Evolutionary conservation across 192 early-diverging fungal species (phyloP).

Genomic region (Dissophora globulifera): DNA sequence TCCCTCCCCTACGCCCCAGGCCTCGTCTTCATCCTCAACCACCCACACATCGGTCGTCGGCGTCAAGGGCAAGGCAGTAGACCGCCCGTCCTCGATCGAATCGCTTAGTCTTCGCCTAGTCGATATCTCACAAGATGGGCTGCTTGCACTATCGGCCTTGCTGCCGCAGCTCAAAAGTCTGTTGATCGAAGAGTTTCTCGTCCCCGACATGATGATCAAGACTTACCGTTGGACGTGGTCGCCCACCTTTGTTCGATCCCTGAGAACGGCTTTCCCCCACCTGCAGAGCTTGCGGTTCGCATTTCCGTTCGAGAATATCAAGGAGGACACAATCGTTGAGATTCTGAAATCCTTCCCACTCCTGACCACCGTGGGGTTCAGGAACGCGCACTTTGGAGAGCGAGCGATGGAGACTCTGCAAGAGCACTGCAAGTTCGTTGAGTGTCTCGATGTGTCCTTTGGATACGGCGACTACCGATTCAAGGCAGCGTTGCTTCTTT

Average conservation of each 20-base stretch:
- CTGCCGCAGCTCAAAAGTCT: conserved; percentile 19
- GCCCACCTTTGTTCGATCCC: conserved; percentile 19
- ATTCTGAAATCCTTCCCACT: conserved; percentile 36
- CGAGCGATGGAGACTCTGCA: conserved; percentile 31
- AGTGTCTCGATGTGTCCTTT: conserved; percentile 36
- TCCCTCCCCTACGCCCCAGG: neutral
- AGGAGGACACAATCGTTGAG: conserved; percentile 40
- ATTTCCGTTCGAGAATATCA: conserved; percentile 33
- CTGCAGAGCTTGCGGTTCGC: conserved; percentile 22
- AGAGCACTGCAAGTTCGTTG: conserved; percentile 25
- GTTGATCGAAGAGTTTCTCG: conserved; percentile 41
- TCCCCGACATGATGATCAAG: conserved; percentile 51
- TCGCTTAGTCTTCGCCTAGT: conserved; percentile 34
- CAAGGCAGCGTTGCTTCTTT: conserved; percentile 22
- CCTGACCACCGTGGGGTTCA: conserved; percentile 35
- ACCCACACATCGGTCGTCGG: neutral
- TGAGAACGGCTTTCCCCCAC: conserved; percentile 19
- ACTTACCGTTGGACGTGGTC: conserved; percentile 50
- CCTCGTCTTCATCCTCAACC: neutral
- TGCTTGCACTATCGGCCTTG: conserved; percentile 14
- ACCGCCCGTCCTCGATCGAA: conserved; percentile 6
- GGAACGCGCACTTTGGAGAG: conserved; percentile 31
- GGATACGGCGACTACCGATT: conserved; percentile 16
- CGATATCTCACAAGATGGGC: conserved; percentile 36
- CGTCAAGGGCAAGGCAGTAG: conserved; percentile 9